phyloP scores from a whole-genome alignment of 352 stramenopile genomes.

The Peronospora belbahrii region DNA sequence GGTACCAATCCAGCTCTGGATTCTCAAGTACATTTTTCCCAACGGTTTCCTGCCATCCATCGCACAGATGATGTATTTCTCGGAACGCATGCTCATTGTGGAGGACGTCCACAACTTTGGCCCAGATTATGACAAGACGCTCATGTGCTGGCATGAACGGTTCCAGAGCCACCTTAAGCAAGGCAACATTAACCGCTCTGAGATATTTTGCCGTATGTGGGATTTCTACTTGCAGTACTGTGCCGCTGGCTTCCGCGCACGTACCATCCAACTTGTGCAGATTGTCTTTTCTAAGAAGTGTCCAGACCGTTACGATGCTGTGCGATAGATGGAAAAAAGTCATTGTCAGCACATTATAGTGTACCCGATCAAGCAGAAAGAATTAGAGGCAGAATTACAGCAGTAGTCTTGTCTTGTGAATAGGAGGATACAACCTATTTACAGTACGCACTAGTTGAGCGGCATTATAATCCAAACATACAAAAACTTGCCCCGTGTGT shows the following conservation, averaged over 20 bases:
- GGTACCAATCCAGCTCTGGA: slow-evolving; percentile 78
- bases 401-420: too few species aligned
- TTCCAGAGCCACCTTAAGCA: slow-evolving; percentile 79
- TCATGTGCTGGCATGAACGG: slow-evolving; percentile 83
- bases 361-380: too few species aligned
- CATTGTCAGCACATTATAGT: too few species aligned
- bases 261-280: slow-evolving; percentile 79
- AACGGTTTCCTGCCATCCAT: slow-evolving; percentile 82
- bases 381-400: too few species aligned
- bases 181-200: slow-evolving; percentile 64
- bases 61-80: slow-evolving; percentile 63
- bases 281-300: slow-evolving; percentile 85
- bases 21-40: slow-evolving; percentile 89
- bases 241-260: slow-evolving; percentile 81
- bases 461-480: too few species aligned
- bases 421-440: too few species aligned
- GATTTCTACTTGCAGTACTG: slow-evolving; percentile 89
- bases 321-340: slow-evolving; percentile 40
- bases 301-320: slow-evolving; percentile 65
- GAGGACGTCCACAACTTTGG: slow-evolving; percentile 84
- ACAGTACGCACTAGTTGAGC: too few species aligned
- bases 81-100: slow-evolving; percentile 72
- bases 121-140: slow-evolving; percentile 86
- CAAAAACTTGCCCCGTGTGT: too few species aligned
- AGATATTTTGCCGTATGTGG: slow-evolving; percentile 86